A percentile compares a stretch with the other conserved stretches of the same genome.
Conservation (phyloP, 768 basidiomycete genomes). For the Boletus insuetus region DNA sequence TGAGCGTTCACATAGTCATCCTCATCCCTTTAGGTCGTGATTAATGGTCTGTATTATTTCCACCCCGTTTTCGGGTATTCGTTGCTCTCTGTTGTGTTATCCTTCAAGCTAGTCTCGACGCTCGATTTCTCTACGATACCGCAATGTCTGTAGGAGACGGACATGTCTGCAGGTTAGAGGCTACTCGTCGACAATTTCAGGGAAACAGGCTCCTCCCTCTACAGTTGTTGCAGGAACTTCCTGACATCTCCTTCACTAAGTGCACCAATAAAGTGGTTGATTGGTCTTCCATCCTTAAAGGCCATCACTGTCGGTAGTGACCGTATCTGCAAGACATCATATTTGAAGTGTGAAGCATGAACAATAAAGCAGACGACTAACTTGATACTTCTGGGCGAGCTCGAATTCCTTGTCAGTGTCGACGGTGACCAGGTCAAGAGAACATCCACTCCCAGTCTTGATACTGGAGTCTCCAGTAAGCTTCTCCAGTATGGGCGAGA, state of each 20-base stretch:
- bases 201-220: conserved; percentile 1
- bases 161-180: neutral
- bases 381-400: conserved; percentile 53
- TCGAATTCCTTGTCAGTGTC: conserved; percentile 54
- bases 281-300: conserved; percentile 59
- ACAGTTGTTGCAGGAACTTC: conserved; percentile 44
- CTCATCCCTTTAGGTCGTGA: neutral
- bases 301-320: conserved; percentile 80
- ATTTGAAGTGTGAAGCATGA: neutral
- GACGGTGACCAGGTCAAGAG: conserved; percentile 71
- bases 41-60: conserved; percentile 14
- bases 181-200: neutral
- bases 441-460: conserved; percentile 50
- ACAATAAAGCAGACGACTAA: conserved; percentile 2
- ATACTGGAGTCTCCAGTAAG: conserved; percentile 45
- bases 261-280: conserved; percentile 65
- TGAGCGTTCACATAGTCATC: neutral
- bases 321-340: conserved; percentile 45
- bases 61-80: conserved; percentile 8
- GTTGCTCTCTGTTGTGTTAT: conserved; percentile 9
- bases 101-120: conserved; percentile 4
- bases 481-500: conserved; percentile 67
- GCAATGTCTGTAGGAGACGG: neutral
- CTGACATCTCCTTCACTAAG: conserved; percentile 42
- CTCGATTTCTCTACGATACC: conserved; percentile 10